These are phyloP conservation scores for Udeniomyces megalosporus DNA, from an alignment of 768 basidiomycete genomes.

Conservation along the genomic window DNA sequence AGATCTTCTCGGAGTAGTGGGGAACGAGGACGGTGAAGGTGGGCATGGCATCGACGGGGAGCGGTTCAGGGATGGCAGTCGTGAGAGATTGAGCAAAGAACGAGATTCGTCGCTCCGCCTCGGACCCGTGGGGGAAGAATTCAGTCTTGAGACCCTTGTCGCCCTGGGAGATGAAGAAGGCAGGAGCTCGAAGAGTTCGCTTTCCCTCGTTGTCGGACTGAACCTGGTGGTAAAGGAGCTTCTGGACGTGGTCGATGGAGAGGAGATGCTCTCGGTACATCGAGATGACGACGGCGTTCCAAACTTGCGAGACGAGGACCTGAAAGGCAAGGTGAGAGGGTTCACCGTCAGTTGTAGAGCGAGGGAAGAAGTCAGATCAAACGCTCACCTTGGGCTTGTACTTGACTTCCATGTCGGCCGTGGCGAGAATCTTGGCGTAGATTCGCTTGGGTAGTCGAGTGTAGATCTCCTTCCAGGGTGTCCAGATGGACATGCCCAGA, in stretches of 20 bases:
- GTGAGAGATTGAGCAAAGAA: slow-evolving; percentile 98
- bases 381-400: slow-evolving; percentile 90
- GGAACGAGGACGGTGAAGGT: slow-evolving; percentile 97
- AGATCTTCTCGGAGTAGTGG: slow-evolving; percentile 98
- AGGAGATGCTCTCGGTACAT: slow-evolving; percentile 99
- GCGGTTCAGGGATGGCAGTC: slow-evolving; percentile 77
- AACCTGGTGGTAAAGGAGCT: slow-evolving; percentile 91
- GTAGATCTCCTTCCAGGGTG: slow-evolving; percentile 97
- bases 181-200: slow-evolving; percentile 80
- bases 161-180: slow-evolving; percentile 92
- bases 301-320: slow-evolving; percentile 96
- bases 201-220: slow-evolving; percentile 78
- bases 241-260: slow-evolving; percentile 97
- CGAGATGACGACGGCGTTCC: slow-evolving; percentile 99
- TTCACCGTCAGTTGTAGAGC: not conserved
- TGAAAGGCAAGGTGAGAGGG: slow-evolving; percentile 24
- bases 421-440: slow-evolving; percentile 86
- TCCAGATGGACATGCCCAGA: slow-evolving; percentile 93
- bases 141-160: slow-evolving; percentile 70
- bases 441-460: slow-evolving; percentile 90
- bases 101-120: slow-evolving; percentile 92
- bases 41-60: slow-evolving; percentile 98
- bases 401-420: slow-evolving; percentile 89
- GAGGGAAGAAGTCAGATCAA: not conserved
- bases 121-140: slow-evolving; percentile 88